Base-by-base conservation (phyloP, 2,329 filamentous ascomycete genomes). In the Bipolaris oryzae region DNA sequence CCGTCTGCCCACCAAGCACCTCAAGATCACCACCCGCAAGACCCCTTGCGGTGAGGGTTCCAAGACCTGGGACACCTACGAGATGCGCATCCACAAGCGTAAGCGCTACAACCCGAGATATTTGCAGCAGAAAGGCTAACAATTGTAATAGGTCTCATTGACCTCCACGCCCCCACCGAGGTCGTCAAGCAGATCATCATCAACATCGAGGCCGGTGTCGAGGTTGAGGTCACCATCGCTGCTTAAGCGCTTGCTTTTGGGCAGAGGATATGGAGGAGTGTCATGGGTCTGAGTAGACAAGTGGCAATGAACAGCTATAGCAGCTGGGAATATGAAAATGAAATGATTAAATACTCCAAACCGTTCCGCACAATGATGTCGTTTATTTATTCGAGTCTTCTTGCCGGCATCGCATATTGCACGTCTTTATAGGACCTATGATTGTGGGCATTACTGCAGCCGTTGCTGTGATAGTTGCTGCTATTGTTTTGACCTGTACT, bases 41-140 rank as follows among this genome's bases (percentile, higher is more conserved):
- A 98, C 95, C 69, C 95, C 95, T 80, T 95, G 91, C 84, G 95
- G 95, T 90, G 95, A 99, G 88, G 95, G 95, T 84, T 96, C 90
- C 82, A 99, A 99, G 92, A 99, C 95, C 78, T 99, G 95, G 95
- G 95, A 98, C 81, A 89, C 86, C 81, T 99, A 86, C 82, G 94
- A 99, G 89, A 96, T 99, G 92, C 90, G 94, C 84, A 96, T 97
- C 80, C 92, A 97, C 88, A 97, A 97, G 90, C 90, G 93, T 68
- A 58, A 42, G 55, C 50, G n/a, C 25, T 28, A 16, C n/a, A 5
- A 7, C 5, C 4, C 15, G 42, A 16, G 28, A 38, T 28, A 25
- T 23, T 16, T 5, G 25, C 15, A 9, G 15, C 31, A 21, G 28
- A 20, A 41, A 28, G 34, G 31, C 43, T 56, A 56, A 56, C 11